Percentiles rank a stretch among this genome's conserved stretches.
phyloP scores from a whole-genome alignment of 108 stramenopile genomes.

The Phaeodactylum tricornutum region DNA sequence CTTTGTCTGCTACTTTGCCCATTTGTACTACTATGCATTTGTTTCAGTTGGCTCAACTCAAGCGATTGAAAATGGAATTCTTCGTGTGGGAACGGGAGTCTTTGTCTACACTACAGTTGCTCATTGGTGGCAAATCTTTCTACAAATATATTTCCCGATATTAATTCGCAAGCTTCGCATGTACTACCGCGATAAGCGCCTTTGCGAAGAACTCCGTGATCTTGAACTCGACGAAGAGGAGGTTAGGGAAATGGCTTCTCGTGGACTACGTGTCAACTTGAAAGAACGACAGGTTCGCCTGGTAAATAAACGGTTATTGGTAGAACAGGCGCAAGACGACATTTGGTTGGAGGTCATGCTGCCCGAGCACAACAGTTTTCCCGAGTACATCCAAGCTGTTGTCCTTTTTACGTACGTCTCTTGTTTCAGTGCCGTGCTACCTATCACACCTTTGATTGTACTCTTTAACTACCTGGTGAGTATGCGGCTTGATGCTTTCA shows the following conservation, averaged over 20 bases:
- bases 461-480: slow-evolving; percentile 89
- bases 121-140: slow-evolving; percentile 77
- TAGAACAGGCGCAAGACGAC: slow-evolving; percentile 79
- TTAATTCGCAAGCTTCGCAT: slow-evolving; percentile 52
- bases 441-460: slow-evolving; percentile 87
- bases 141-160: slow-evolving; percentile 76
- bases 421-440: slow-evolving; percentile 92
- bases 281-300: slow-evolving; percentile 30
- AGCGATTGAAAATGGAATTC: slow-evolving; percentile 68
- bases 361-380: slow-evolving; percentile 84
- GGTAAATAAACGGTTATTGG: slow-evolving; percentile 64
- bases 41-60: slow-evolving; percentile 29
- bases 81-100: slow-evolving; percentile 72
- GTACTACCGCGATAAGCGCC: slow-evolving; percentile 25
- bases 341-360: slow-evolving; percentile 79
- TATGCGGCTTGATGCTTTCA: slow-evolving; percentile 94
- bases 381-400: slow-evolving; percentile 86
- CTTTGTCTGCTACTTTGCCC: slow-evolving; percentile 95
- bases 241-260: slow-evolving; percentile 1
- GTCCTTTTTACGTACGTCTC: slow-evolving; percentile 93
- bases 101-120: slow-evolving; percentile 75
- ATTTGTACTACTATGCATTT: slow-evolving; percentile 94
- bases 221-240: slow-evolving; percentile 56
- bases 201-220: slow-evolving; percentile 40
- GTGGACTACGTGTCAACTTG: slow-evolving; percentile 18